A percentile compares a stretch with the other conserved stretches of the same genome.
phyloP scores from a whole-genome alignment of 2,329 filamentous ascomycete genomes.

The Cadophora sp. region DNA sequence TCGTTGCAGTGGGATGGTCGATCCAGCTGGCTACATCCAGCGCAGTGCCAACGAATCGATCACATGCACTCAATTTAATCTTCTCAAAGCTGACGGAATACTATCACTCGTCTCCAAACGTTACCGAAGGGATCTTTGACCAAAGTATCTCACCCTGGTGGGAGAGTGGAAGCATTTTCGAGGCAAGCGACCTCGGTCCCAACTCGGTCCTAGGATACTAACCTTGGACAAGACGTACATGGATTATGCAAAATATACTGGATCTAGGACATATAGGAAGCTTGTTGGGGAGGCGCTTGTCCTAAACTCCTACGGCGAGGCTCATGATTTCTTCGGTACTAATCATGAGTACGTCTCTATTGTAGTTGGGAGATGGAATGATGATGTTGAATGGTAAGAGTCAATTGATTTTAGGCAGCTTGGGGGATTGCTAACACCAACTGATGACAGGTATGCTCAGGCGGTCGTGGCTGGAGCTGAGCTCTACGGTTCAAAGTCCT shows the following conservation, averaged over 20 bases:
- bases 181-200: not conserved
- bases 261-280: not conserved
- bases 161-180: conserved; percentile 20
- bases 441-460: conserved; percentile 3
- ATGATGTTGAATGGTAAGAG: conserved; percentile 20
- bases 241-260: conserved; percentile 18
- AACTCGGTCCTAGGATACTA: not conserved
- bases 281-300: conserved; percentile 12
- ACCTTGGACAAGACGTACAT: conserved; percentile 10
- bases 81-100: conserved; percentile 18
- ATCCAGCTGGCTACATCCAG: not conserved
- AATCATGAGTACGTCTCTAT: conserved; percentile 16
- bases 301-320: conserved; percentile 18
- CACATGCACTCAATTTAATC: not conserved
- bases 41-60: not conserved
- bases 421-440: not conserved
- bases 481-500: conserved; percentile 15
- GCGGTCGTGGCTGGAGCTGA: conserved; percentile 16
- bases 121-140: conserved; percentile 14
- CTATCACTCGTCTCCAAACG: conserved; percentile 16
- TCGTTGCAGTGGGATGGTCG: not conserved
- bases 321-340: conserved; percentile 19
- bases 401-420: not conserved
- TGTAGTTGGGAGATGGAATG: conserved; percentile 20
- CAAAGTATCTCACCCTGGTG: conserved; percentile 19